Evolutionary conservation across 2,329 filamentous ascomycete genomes (phyloP).

Genomic region (Colletotrichum chrysophilum): DNA sequence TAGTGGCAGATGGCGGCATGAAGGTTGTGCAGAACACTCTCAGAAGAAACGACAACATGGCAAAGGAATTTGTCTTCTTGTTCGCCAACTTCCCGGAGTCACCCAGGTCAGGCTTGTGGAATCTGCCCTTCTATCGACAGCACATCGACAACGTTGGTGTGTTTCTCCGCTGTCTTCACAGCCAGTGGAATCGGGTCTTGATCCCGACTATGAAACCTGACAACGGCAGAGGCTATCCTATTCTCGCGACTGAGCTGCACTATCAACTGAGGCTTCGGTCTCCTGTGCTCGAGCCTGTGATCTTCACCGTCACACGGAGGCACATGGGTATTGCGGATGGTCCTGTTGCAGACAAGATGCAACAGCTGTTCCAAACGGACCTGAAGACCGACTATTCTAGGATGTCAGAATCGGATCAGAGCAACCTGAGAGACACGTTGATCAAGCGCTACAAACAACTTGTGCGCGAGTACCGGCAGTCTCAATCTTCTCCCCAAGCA

Average conservation of each 20-base stretch:
- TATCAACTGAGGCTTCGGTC: slow-evolving; percentile 54
- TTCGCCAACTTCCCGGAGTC: slow-evolving; percentile 41
- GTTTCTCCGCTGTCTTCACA: slow-evolving; percentile 49
- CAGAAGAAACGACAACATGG: slow-evolving; percentile 39
- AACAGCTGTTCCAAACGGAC: slow-evolving; percentile 23
- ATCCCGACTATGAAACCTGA: slow-evolving; percentile 34
- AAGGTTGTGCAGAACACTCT: slow-evolving; percentile 38
- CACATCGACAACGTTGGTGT: slow-evolving; percentile 40
- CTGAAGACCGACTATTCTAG: slow-evolving; percentile 22
- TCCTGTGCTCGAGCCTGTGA: slow-evolving; percentile 53
- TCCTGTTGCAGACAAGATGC: slow-evolving; percentile 34
- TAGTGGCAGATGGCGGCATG: slow-evolving; percentile 37
- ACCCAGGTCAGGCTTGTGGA: slow-evolving; percentile 7
- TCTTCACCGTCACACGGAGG: slow-evolving; percentile 57
- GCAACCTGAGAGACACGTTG: neutral
- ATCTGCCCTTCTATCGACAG: slow-evolving; percentile 20
- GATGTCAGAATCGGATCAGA: slow-evolving; percentile 1
- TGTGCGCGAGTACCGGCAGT: neutral
- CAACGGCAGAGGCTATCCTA: slow-evolving; percentile 48
- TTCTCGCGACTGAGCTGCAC: slow-evolving; percentile 61
- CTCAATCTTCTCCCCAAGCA: neutral
- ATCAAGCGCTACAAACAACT: slow-evolving; percentile 6
- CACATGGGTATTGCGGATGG: slow-evolving; percentile 47
- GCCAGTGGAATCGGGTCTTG: slow-evolving; percentile 40
- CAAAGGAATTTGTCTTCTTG: slow-evolving; percentile 31